Percentiles rank a stretch among this genome's conserved stretches.
Conservation (phyloP, 768 basidiomycete genomes). For the Gymnopilus junonius region DNA sequence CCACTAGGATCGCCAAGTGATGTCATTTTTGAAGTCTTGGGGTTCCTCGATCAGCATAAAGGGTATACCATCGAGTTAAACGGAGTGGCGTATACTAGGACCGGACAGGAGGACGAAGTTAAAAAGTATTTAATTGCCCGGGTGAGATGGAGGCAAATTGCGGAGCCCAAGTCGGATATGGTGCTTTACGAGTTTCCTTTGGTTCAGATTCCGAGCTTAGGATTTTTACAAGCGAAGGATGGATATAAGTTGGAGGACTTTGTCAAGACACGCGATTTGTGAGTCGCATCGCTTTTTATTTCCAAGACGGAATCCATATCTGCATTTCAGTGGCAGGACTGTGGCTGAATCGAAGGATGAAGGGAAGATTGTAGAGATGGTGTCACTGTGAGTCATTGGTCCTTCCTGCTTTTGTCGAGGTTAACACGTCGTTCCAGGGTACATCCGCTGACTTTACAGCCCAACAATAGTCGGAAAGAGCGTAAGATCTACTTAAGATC, state of each 20-base stretch:
- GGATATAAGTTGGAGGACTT: not conserved
- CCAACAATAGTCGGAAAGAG: not conserved
- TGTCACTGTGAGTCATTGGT: not conserved
- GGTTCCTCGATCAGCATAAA: not conserved
- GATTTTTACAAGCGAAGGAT: not conserved
- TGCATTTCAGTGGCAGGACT: not conserved
- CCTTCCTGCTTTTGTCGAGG: too few species aligned
- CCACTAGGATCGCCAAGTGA: not conserved
- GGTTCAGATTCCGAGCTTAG: not conserved
- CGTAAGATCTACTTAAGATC: not conserved
- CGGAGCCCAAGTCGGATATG: not conserved
- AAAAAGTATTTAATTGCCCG: not conserved
- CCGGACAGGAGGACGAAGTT: not conserved
- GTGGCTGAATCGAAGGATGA: not conserved
- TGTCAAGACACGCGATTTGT: not conserved
- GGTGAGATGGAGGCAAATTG: not conserved
- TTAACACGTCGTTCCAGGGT: too few species aligned
- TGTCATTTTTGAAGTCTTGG: not conserved
- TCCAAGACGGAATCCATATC: not conserved
- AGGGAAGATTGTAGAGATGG: not conserved
- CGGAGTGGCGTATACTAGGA: not conserved
- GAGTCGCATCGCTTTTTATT: not conserved
- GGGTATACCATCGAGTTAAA: not conserved
- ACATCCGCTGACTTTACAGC: not conserved
- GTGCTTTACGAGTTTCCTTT: not conserved